Evolutionary conservation across 2,329 filamentous ascomycete genomes (phyloP), one percentile per base, ranked within the genome.

Genomic region (Alternaria ventricosa): DNA sequence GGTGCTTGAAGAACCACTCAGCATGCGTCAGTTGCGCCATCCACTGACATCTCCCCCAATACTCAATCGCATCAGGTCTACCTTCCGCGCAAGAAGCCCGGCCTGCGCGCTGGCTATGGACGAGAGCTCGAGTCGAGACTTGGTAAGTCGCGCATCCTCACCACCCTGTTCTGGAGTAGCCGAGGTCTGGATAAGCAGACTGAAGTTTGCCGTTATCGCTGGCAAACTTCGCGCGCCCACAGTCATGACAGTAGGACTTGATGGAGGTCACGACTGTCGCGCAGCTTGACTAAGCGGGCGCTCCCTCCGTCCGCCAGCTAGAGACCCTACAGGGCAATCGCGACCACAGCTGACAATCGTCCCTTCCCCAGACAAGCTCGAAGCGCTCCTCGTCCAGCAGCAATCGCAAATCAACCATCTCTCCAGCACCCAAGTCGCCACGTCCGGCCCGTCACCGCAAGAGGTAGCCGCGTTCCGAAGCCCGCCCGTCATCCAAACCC

Each of bases 31-130:
- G 72, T 67, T 43, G 46, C 49, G 36, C 47, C 22, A 62, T 55
- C 43, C 49, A 50, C 61, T 41, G 33, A 6, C 30, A 18, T 18
- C n/a, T 41, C 6, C 36, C 27, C 45, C 9, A 30, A 30, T n/a
- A 44, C 59, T 66, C 60, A 62, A 63, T 55, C 44, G 18, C 51
- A 23, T 46, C 49, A 75, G 73, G 56, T 90, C 75, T 92, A 92
- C 75, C 88, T 87, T 64, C 89, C 91, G 71, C 84, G 90, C 45
- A 91, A 91, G 80, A 92, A 91, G 76, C 89, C 90, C 8, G 90
- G 90, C 3, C 83, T 85, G 57, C 79, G 84, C 55, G 81, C 88
- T 70, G 88, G 88, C 47, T 89, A 89, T 76, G 87, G 87, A 13
- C 81, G 87, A 55, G 88, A 90, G 78, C 83, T 90, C 6, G 88